Evolutionary conservation across 306 rosid genomes (phyloP), one percentile per base, ranked within the genome.

Genomic region (Luffa aegyptiaca): DNA sequence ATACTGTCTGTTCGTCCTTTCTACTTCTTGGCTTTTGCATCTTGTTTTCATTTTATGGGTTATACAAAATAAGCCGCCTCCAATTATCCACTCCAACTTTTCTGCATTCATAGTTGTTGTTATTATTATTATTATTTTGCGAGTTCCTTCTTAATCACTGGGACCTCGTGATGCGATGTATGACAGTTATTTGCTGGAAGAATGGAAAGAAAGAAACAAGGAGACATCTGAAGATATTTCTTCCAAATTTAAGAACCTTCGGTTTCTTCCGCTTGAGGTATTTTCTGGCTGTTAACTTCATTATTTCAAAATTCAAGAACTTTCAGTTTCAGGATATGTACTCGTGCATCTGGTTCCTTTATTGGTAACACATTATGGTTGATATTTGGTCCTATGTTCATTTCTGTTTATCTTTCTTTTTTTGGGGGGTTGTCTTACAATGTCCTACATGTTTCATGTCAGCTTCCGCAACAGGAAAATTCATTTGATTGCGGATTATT

Each of bases 401-500:
- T 44, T 48, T 79, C 42, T 55, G 12, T 45, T 48, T 73, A 31
- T 26, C 48, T 63, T 39, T 8, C 82, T 35, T 18, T 65, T 56
- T 80, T 41, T 41, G 5, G 72, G 75, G n/a, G 39, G 58, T 35
- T 39, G 76, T 58, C 53, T 82, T 56, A 81, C 63, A 80, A 80
- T 49, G 74, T 56, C 76, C 79, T 83, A 53, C 61, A 42, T 78
- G 20, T 77, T 80, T 63, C 56, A 80, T 87, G 79, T 66, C 96
- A 94, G 98, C 85, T 94, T 79, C 98, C 98, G 1, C 98, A 92
- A 78, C 98, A 94, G 84, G 97, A 92, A 85, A 94, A 94, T 85
- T 92, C 94, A 45, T 94, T 68, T 79, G 97, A 94, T 83, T 94
- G 98, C 31, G 98, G 98, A 77, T 88, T 94, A 77, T 94, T 94